Conservation (phyloP, 345 rosid genomes). For the Diplotaxis tenuifolia region DNA sequence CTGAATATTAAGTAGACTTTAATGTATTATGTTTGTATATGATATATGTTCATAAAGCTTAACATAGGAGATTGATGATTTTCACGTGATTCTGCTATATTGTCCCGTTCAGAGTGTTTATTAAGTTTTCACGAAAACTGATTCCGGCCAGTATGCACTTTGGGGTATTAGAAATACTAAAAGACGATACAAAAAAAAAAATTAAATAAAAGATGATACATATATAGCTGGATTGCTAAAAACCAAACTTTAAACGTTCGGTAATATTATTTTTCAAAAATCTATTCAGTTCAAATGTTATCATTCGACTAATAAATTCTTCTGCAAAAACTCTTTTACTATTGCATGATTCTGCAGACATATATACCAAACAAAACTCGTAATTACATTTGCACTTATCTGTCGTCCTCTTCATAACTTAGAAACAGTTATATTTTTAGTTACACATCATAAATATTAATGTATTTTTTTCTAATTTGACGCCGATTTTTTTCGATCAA, state of each 20-base stretch:
- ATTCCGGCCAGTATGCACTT: background rate
- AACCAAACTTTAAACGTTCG: background rate
- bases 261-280: background rate
- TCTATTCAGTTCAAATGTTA: background rate
- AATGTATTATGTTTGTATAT: no score
- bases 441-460: background rate
- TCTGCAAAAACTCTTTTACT: background rate
- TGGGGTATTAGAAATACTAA: background rate
- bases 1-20: no score
- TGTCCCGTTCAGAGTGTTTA: background rate
- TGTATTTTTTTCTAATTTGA: background rate
- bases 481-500: background rate
- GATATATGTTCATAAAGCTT: background rate
- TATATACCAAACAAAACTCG: background rate
- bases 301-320: background rate
- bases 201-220: background rate
- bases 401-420: background rate
- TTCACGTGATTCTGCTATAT: background rate
- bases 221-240: background rate
- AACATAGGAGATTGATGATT: no score
- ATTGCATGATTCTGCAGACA: background rate
- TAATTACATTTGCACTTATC: background rate
- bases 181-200: background rate
- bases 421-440: background rate
- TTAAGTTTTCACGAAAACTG: background rate